Evolutionary conservation across 108 stramenopile species (phyloP).

Genomic region (Pseudonitzschia multiseries): DNA sequence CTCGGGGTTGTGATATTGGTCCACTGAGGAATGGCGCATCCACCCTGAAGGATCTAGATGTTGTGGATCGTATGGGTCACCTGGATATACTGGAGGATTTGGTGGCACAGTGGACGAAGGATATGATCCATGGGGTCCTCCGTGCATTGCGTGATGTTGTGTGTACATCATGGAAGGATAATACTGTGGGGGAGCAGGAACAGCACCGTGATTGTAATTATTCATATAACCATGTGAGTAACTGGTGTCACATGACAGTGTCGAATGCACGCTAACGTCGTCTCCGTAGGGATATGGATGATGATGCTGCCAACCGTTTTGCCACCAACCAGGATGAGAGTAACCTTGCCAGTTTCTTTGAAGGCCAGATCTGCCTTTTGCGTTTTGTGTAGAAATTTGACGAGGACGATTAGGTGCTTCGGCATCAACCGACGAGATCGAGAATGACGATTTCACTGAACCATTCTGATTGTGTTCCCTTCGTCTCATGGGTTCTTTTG

Average conservation of each 20-base stretch:
- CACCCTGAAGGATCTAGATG: conserved; percentile 17
- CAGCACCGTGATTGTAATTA: conserved; percentile 17
- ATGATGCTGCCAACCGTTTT: conserved; percentile 29
- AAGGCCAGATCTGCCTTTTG: background rate
- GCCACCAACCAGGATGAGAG: conserved; percentile 25
- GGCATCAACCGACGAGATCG: conserved; percentile 13
- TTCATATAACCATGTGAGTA: conserved; percentile 26
- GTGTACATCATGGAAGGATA: conserved; percentile 22
- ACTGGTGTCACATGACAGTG: conserved; percentile 38
- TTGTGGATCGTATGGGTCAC: conserved; percentile 12
- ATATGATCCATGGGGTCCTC: conserved; percentile 13
- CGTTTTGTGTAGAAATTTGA: conserved; percentile 2
- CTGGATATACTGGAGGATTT: conserved; percentile 14
- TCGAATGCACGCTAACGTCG: conserved; percentile 45
- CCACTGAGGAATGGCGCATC: conserved; percentile 14
- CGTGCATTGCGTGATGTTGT: conserved; percentile 14
- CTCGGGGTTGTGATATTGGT: background rate
- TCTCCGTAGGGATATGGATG: conserved; percentile 32
- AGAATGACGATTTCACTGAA: conserved; percentile 10
- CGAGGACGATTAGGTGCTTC: conserved; percentile 14
- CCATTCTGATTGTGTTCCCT: conserved; percentile 14
- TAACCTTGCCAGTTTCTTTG: conserved; percentile 21
- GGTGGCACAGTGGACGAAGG: conserved; percentile 9
- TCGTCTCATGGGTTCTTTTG: conserved; percentile 14
- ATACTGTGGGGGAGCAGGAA: conserved; percentile 27